Percentiles rank a stretch among this genome's conserved stretches.
phyloP scores from a whole-genome alignment of 257 asterid species.

The Plantago major region DNA sequence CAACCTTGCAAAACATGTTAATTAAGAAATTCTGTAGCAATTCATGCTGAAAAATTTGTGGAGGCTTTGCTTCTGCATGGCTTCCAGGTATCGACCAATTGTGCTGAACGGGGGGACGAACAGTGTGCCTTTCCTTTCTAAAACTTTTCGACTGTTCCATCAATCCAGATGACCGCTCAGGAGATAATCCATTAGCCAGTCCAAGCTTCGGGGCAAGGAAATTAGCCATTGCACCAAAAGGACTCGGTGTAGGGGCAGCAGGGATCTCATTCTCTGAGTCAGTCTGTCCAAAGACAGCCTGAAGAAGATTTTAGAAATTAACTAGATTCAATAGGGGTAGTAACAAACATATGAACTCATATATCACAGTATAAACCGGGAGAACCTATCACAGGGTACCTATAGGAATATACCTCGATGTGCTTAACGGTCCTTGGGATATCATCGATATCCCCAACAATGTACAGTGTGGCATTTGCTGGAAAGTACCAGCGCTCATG shows the following conservation, averaged over 20 bases:
- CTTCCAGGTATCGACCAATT: constrained; percentile 88
- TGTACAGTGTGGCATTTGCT: constrained; percentile 93
- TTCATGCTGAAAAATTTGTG: constrained; percentile 97
- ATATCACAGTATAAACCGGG: constrained; percentile 5
- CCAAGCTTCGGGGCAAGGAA: constrained; percentile 94
- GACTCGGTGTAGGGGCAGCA: constrained; percentile 55
- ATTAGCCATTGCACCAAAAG: constrained; percentile 97
- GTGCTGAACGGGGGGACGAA: constrained; percentile 98
- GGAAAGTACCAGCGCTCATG: constrained; percentile 99
- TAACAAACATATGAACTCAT: constrained; percentile 10
- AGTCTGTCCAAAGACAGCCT: constrained; percentile 84
- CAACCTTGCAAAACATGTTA: constrained; percentile 94
- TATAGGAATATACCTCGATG: constrained; percentile 65
- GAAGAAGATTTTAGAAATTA: constrained; percentile 27
- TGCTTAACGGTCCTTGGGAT: constrained; percentile 69
- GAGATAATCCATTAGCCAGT: constrained; percentile 58
- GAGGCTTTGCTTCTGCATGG: constrained; percentile 40
- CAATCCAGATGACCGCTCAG: constrained; percentile 62
- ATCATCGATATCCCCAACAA: constrained; percentile 92
- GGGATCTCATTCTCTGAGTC: constrained; percentile 55
- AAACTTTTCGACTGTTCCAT: constrained; percentile 53
- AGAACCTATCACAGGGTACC: constrained; percentile 16
- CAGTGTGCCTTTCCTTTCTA: constrained; percentile 80
- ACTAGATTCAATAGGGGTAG: constrained; percentile 11
- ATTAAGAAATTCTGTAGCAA: constrained; percentile 93